Base-by-base conservation (phyloP, 805 yeast species). In the Yamadazyma phyllophila region DNA sequence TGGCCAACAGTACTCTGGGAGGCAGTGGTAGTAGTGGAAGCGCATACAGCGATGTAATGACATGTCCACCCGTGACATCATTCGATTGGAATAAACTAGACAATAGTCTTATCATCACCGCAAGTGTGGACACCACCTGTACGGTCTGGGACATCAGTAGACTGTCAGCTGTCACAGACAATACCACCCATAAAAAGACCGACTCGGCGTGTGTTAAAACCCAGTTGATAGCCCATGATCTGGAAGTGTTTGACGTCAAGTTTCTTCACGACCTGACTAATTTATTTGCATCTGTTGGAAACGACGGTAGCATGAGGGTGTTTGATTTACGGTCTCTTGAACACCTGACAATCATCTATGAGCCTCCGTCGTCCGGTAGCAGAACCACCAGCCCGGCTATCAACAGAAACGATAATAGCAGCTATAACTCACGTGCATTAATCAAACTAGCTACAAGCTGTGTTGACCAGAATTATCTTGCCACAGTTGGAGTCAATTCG, bases 41-140 rank as follows among this genome's bases (percentile, higher is more conserved):
- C 17, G 38, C 33, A 7, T 26, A 34, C 53, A 51, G 50, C 1
- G 76, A 73, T 42, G 54, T 67, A 44, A 71, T 73, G 57, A 76
- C 76, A 15, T 70, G 83, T 41, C 96, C 99, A 1, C 99, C 99
- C 4, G 76, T 94, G 43, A 91, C 98, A 0, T 83, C 96, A 1
- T 88, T 94, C 56, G 97, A 94, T 66, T 94, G 99, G 97, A 89
- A 87, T 67, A 67, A 74, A 31, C 71, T 74, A 1, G 91, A 88
- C 55, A 78, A 88, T 2, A 79, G 80, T 40, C 64, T 82, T 33
- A 77, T 90, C 15, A 85, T 94, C 31, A 88, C 97, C 1, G 80
- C 92, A 50, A 83, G 94, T 15, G 88, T 92, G 9, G 99, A 94
- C 66, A 94, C 99, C 1, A 94, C 99, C 0, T 94, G 99, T 66